Evolutionary conservation across 371 early-diverging fungal genomes (phyloP).

Genomic region (Actinomucor elegans): DNA sequence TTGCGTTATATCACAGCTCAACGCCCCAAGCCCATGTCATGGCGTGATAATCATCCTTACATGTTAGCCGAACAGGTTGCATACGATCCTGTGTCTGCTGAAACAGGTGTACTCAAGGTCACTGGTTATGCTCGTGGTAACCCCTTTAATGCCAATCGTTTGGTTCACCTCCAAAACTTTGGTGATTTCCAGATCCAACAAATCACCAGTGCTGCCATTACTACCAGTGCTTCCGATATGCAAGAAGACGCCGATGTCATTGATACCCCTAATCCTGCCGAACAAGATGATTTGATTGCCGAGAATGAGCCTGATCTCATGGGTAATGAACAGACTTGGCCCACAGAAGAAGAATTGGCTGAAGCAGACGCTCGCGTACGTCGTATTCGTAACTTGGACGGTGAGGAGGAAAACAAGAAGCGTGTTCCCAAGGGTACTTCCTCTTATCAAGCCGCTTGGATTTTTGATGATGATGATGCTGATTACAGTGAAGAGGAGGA

Average conservation of each 20-base stretch:
- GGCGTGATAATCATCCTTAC: slow-evolving; percentile 91
- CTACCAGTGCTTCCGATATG: slow-evolving; percentile 30
- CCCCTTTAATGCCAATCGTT: slow-evolving; percentile 82
- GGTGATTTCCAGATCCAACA: slow-evolving; percentile 90
- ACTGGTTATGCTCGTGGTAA: slow-evolving; percentile 84
- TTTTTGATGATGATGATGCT: slow-evolving; percentile 77
- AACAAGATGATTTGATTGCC: slow-evolving; percentile 71
- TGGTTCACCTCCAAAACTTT: slow-evolving; percentile 87
- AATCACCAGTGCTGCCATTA: slow-evolving; percentile 35
- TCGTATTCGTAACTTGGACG: slow-evolving; percentile 27
- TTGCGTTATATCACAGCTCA: slow-evolving; percentile 72
- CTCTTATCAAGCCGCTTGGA: slow-evolving; percentile 97
- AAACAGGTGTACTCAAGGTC: slow-evolving; percentile 70
- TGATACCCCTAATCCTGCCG: slow-evolving; percentile 63
- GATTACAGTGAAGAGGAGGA: slow-evolving; percentile 64
- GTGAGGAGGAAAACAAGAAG: slow-evolving; percentile 35
- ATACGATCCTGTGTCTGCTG: slow-evolving; percentile 50
- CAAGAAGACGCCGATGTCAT: slow-evolving; percentile 53
- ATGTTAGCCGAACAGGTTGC: slow-evolving; percentile 77
- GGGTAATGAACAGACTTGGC: slow-evolving; percentile 97
- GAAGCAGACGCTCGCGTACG: slow-evolving; percentile 70
- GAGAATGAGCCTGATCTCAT: slow-evolving; percentile 89
- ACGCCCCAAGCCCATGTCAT: slow-evolving; percentile 73
- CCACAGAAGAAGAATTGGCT: slow-evolving; percentile 90
- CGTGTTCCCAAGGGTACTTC: slow-evolving; percentile 95